A percentile compares a stretch with the other conserved stretches of the same genome.
phyloP scores from a whole-genome alignment of 768 basidiomycete genomes.

The Leucogyrophana mollusca region DNA sequence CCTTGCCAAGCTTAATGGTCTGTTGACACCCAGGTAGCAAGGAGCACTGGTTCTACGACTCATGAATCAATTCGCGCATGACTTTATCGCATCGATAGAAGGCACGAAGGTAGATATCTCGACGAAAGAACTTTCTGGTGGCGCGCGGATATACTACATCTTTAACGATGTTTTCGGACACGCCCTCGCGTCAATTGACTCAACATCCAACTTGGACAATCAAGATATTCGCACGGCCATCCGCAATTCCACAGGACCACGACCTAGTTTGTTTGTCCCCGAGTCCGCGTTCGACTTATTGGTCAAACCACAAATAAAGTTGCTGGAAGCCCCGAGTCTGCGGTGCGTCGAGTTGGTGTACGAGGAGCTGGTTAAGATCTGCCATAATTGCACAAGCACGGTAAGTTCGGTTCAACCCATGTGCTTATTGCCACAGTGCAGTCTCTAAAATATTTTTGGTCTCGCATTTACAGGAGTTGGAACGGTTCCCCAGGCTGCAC shows the following conservation, averaged over 20 bases:
- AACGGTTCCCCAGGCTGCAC: conserved; percentile 92
- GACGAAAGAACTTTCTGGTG: conserved; percentile 97
- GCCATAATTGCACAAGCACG: conserved; percentile 93
- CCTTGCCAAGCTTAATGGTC: background rate
- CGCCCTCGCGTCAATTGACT: conserved; percentile 86
- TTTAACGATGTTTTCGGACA: conserved; percentile 98
- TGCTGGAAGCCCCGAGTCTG: conserved; percentile 90
- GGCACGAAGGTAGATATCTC: conserved; percentile 95
- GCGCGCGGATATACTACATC: conserved; percentile 98
- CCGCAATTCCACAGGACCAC: conserved; percentile 94
- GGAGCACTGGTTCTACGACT: conserved; percentile 88
- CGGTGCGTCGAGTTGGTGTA: conserved; percentile 98
- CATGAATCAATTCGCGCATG: conserved; percentile 98
- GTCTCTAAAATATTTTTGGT: background rate
- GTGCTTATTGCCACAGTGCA: background rate
- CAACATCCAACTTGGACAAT: conserved; percentile 86
- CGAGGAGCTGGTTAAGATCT: conserved; percentile 98
- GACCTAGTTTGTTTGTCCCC: conserved; percentile 95
- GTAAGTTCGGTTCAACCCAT: conserved; percentile 42
- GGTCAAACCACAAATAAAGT: conserved; percentile 97
- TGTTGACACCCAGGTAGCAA: conserved; percentile 46
- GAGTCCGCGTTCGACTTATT: conserved; percentile 96
- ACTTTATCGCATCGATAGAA: conserved; percentile 96
- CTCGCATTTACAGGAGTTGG: conserved; percentile 65
- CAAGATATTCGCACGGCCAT: conserved; percentile 98